These are phyloP conservation scores for Phyllosticta citribraziliensis DNA, from an alignment of 2,329 filamentous ascomycete species.

Conservation along the genomic window DNA sequence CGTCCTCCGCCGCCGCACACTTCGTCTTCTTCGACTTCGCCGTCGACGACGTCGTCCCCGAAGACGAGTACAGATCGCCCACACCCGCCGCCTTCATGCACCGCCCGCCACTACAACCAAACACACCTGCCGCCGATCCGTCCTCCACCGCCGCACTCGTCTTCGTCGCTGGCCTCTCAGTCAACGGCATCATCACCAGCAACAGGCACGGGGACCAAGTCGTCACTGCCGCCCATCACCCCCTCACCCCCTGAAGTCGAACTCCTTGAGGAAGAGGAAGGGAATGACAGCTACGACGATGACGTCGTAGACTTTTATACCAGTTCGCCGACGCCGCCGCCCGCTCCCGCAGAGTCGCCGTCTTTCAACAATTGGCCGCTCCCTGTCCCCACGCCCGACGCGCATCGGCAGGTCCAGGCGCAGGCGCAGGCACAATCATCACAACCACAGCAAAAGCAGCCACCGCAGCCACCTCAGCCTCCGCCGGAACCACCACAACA, in stretches of 20 bases:
- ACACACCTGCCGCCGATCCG: background rate
- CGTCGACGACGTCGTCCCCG: background rate
- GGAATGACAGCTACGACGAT: background rate
- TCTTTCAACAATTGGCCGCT: background rate
- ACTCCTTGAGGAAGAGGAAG: background rate
- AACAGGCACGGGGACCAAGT: background rate
- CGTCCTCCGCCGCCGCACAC: background rate
- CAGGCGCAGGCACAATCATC: no score
- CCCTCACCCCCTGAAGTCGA: background rate
- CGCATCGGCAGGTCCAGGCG: no score
- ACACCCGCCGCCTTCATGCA: background rate
- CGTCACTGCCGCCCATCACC: background rate
- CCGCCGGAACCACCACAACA: no score
- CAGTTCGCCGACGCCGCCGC: background rate
- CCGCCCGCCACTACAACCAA: background rate
- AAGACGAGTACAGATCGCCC: background rate
- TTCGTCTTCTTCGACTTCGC: background rate
- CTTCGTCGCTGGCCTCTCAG: background rate
- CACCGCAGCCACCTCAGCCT: no score
- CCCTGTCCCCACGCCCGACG: background rate
- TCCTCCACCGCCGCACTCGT: background rate
- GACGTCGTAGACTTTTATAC: background rate
- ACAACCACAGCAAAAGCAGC: no score
- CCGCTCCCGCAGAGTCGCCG: background rate
- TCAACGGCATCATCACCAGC: background rate